Base-by-base conservation (phyloP, 192 early-diverging fungal species). In the Backusella liffmaniae region DNA sequence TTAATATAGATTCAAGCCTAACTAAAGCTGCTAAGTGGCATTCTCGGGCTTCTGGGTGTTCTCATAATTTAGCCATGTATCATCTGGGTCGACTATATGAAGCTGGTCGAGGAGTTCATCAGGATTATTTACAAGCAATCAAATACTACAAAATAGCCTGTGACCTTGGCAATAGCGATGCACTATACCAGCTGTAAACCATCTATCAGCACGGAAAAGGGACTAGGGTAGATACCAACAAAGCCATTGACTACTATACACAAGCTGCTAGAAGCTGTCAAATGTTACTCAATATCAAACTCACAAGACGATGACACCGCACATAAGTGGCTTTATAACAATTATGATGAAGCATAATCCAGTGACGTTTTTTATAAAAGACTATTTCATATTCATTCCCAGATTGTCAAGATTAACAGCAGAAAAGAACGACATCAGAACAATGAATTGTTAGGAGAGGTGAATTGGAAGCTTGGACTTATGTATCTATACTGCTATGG, bases 31-130 rank as follows among this genome's bases (percentile, higher is more conserved):
- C 0, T 8, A 7, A 23, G 21, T 53, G 16, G 16, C 21, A 23
- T 7, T 5, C 21, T 21, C 3, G 6, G 8, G 51, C 51, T 1
- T 0, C 51, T n/a, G 1, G 2, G 0, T 0, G 0, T 0, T n/a
- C 16, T 8, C 21, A 53, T 23, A 7, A 0, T 9, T 21, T 8
- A 7, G 6, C 51, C 0, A 0, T 53, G 6, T 53, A 53, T n/a
- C 51, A 18, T 7, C 18, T 53, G 6, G 51, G 51, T 1, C 0
- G 51, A 53, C 18, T 53, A n/a, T 53, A 53, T 0, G 51, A 53
- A 5, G 0, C 18, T 8, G 51, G n/a, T n/a, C 5, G 5, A 21
- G 51, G 51, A 7, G n/a, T 53, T 18, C 1, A n/a, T 5, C 51
- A 53, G 6, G 51, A 53, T 7, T n/a, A 51, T 23, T n/a, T 1